Percentiles rank a stretch among this genome's conserved stretches.
Conservation (phyloP, 2,329 filamentous ascomycete genomes). For the Fusarium pseudonygamai region DNA sequence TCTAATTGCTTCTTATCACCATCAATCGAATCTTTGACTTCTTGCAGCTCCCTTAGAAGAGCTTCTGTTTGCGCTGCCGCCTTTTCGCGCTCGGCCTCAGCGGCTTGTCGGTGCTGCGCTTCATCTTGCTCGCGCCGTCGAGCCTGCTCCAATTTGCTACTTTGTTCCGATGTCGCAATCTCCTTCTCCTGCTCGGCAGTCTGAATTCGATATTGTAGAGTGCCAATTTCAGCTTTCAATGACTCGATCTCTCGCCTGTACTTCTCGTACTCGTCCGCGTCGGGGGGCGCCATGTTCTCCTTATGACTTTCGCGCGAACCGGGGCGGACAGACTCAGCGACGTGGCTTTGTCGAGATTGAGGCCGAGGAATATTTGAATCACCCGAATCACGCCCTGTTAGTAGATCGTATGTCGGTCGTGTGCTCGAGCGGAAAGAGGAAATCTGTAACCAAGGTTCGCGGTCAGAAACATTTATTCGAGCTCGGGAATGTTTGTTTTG, state of each 20-base stretch:
- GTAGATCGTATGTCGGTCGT: constrained; percentile 68
- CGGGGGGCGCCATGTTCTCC: constrained; percentile 67
- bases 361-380: constrained; percentile 53
- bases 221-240: constrained; percentile 88
- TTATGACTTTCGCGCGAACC: constrained; percentile 67
- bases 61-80: constrained; percentile 60
- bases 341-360: constrained; percentile 53
- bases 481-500: constrained; percentile 26
- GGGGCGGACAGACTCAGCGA: constrained; percentile 54
- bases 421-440: constrained; percentile 58
- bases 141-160: constrained; percentile 83
- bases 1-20: constrained; percentile 72
- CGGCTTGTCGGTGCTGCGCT: constrained; percentile 72
- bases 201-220: constrained; percentile 86
- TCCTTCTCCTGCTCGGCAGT: constrained; percentile 90
- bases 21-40: constrained; percentile 60
- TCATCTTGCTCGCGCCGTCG: constrained; percentile 86
- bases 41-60: constrained; percentile 61
- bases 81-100: constrained; percentile 64
- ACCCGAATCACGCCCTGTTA: constrained; percentile 58
- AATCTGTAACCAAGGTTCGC: constrained; percentile 45
- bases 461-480: constrained; percentile 13
- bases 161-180: constrained; percentile 78
- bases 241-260: constrained; percentile 73
- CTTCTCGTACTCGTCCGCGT: constrained; percentile 67